A percentile compares a stretch with the other conserved stretches of the same genome.
phyloP scores from a whole-genome alignment of 192 early-diverging fungal species.

The Dissophora ornata region DNA sequence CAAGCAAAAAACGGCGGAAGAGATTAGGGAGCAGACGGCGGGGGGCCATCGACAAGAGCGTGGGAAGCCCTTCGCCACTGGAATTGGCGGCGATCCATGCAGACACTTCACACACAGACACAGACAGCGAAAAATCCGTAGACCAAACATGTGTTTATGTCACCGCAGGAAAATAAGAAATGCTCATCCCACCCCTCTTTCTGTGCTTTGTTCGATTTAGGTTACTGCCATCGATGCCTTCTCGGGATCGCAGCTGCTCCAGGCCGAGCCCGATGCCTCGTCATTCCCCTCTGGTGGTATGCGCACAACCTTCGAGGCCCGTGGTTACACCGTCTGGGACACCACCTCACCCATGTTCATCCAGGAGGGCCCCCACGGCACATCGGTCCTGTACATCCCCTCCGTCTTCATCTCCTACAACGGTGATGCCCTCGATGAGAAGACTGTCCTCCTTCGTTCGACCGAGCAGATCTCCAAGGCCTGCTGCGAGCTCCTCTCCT shows the following conservation, averaged over 20 bases:
- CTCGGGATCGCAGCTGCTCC: conserved; percentile 96
- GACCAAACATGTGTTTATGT: conserved; percentile 32
- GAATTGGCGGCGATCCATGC: too few relatives aligned
- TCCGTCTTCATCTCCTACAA: conserved; percentile 99
- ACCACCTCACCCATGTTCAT: conserved; percentile 96
- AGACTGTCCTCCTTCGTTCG: conserved; percentile 96
- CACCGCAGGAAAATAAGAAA: too few relatives aligned
- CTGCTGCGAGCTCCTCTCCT: conserved; percentile 79
- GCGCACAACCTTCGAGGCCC: conserved; percentile 98
- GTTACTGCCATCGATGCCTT: conserved; percentile 89
- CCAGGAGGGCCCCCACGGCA: conserved; percentile 91
- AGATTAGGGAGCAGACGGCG: too few relatives aligned
- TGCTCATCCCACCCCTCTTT: not conserved
- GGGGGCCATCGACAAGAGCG: not conserved
- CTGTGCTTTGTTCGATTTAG: not conserved
- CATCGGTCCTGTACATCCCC: conserved; percentile 94
- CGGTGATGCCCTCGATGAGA: conserved; percentile 98
- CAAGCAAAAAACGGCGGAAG: not conserved
- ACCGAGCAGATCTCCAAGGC: conserved; percentile 87
- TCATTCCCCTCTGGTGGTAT: conserved; percentile 99
- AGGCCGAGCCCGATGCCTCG: conserved; percentile 99
- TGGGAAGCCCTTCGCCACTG: too few relatives aligned
- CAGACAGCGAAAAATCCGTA: conserved; percentile 4
- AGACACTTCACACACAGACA: not conserved
- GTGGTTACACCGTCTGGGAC: conserved; percentile 99